Percentiles rank a stretch among this genome's conserved stretches.
Evolutionary conservation across 495 filamentous ascomycete genomes (phyloP).

Genomic region (Penicillium desertorum): DNA sequence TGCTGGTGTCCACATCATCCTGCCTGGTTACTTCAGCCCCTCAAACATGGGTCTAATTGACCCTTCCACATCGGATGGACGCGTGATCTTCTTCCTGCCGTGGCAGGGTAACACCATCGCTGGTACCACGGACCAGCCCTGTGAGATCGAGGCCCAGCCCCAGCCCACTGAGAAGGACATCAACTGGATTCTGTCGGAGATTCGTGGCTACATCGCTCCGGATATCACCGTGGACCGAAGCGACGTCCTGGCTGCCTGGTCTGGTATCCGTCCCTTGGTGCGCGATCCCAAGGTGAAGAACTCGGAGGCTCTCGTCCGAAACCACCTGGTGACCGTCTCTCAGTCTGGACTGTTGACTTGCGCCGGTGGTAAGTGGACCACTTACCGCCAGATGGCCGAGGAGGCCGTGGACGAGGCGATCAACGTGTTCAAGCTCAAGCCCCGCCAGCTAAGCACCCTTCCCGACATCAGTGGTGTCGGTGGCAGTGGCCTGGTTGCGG

Average conservation of each 20-base stretch:
- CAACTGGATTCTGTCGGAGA: slow-evolving; percentile 92
- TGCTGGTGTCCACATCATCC: slow-evolving; percentile 90
- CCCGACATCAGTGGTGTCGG: slow-evolving; percentile 80
- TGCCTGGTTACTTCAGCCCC: slow-evolving; percentile 94
- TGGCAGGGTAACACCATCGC: slow-evolving; percentile 99
- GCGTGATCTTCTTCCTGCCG: slow-evolving; percentile 98
- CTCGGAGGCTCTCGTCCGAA: slow-evolving; percentile 92
- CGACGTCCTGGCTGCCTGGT: slow-evolving; percentile 95
- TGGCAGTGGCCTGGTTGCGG: slow-evolving; percentile 57
- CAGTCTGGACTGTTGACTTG: slow-evolving; percentile 85
- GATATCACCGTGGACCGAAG: slow-evolving; percentile 92
- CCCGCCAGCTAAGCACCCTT: slow-evolving; percentile 55
- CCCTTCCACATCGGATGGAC: slow-evolving; percentile 87
- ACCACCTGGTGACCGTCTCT: slow-evolving; percentile 88
- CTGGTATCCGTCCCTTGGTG: slow-evolving; percentile 89
- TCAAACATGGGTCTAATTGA: slow-evolving; percentile 97
- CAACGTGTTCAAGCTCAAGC: slow-evolving; percentile 67
- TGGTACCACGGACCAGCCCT: slow-evolving; percentile 89
- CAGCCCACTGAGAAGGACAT: slow-evolving; percentile 91
- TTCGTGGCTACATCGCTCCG: slow-evolving; percentile 83
- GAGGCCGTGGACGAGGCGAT: slow-evolving; percentile 93
- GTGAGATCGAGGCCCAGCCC: slow-evolving; percentile 77
- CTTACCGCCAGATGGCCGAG: slow-evolving; percentile 98
- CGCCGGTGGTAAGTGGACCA: slow-evolving; percentile 99
- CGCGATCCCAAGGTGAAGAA: slow-evolving; percentile 92